Conservation (phyloP, 2,329 filamentous ascomycete genomes). For the Trichoderma asperellum region DNA sequence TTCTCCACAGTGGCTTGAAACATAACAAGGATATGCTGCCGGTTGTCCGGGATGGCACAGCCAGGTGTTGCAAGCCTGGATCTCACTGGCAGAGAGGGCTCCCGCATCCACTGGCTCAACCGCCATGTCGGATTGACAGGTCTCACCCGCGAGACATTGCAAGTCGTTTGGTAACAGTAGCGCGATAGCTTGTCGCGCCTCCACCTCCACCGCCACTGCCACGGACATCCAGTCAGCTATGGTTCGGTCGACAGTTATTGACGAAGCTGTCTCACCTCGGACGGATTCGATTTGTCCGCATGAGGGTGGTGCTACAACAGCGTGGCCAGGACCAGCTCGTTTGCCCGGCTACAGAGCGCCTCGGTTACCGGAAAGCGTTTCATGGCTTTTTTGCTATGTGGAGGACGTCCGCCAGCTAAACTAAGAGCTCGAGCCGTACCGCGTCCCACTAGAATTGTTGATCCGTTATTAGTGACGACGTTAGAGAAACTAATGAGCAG, state of each 20-base stretch:
- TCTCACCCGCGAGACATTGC: slow-evolving; percentile 3
- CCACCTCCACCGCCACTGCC: slow-evolving; percentile 23
- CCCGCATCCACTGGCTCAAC: slow-evolving; percentile 12
- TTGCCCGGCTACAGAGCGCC: slow-evolving; percentile 1
- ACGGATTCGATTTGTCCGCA: background rate
- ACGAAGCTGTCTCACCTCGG: background rate
- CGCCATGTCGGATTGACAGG: slow-evolving; percentile 26
- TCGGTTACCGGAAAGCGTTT: slow-evolving; percentile 21
- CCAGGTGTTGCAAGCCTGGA: slow-evolving; percentile 19
- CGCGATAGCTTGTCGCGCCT: slow-evolving; percentile 3
- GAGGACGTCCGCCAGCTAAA: slow-evolving; percentile 27
- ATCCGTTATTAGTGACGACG: slow-evolving; percentile 3
- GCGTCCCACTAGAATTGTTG: slow-evolving; percentile 30
- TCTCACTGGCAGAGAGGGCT: slow-evolving; percentile 21
- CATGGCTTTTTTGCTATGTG: slow-evolving; percentile 16
- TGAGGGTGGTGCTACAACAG: background rate
- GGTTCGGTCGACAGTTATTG: background rate
- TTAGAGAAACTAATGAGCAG: slow-evolving; percentile 1
- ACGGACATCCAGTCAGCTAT: background rate
- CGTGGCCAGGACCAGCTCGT: background rate
- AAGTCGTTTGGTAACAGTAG: background rate
- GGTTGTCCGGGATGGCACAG: slow-evolving; percentile 19
- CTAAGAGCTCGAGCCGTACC: slow-evolving; percentile 33
- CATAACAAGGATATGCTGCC: slow-evolving; percentile 19
- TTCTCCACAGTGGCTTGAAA: slow-evolving; percentile 28